Conservation (phyloP, 2,329 filamentous ascomycete genomes). For the Xylariaceae sp. region DNA sequence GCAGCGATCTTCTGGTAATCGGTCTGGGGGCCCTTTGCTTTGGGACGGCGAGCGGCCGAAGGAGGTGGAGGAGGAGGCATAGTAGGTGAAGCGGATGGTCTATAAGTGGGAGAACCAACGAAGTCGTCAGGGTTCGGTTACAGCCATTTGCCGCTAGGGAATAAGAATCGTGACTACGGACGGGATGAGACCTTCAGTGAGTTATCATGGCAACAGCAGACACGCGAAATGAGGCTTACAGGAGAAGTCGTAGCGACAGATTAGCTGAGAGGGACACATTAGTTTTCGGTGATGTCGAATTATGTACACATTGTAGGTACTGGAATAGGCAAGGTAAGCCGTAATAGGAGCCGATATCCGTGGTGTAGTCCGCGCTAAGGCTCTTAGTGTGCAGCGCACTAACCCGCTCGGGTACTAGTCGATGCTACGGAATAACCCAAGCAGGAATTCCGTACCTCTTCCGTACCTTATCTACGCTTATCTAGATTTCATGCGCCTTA, state of each 20-base stretch:
- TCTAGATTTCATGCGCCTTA: no score
- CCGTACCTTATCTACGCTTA: no score
- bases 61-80: constrained; percentile 14
- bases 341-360: no score
- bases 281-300: neutral
- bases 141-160: constrained; percentile 24
- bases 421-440: no score
- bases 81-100: constrained; percentile 1
- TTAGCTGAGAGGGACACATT: neutral
- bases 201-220: constrained; percentile 8
- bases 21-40: constrained; percentile 28
- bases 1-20: constrained; percentile 51
- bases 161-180: neutral
- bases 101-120: constrained; percentile 3
- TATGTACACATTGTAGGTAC: neutral
- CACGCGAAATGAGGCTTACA: neutral
- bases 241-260: neutral
- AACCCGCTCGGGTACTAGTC: neutral
- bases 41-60: constrained; percentile 23
- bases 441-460: no score
- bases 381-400: neutral
- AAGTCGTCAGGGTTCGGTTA: constrained; percentile 8
- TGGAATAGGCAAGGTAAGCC: neutral
- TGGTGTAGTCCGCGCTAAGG: no score
- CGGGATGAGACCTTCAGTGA: constrained; percentile 1